These are phyloP conservation scores for Kandelia obovata DNA, from an alignment of 345 rosid genomes.

Conservation along the genomic window DNA sequence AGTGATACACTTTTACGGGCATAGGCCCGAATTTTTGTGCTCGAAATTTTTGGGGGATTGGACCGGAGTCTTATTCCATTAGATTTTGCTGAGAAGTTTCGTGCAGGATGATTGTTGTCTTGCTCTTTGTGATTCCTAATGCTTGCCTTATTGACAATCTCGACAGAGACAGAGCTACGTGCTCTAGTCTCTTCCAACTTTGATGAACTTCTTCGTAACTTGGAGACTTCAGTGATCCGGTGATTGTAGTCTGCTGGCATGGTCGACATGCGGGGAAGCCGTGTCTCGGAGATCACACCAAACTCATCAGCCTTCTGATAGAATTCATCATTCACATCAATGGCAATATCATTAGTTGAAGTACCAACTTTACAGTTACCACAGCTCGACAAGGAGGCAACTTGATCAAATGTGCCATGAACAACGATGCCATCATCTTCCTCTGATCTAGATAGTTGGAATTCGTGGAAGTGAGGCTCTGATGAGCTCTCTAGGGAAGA, in stretches of 20 bases:
- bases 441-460: conserved; percentile 28
- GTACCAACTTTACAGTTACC: conserved; percentile 27
- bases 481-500: conserved; percentile 35
- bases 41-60: conserved; percentile 53
- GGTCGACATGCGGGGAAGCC: conserved; percentile 20
- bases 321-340: conserved; percentile 32
- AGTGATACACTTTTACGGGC: conserved; percentile 30
- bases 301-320: conserved; percentile 20
- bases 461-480: conserved; percentile 22
- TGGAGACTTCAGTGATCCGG: background rate
- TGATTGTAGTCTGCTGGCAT: conserved; percentile 6
- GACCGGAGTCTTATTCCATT: conserved; percentile 59
- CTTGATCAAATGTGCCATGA: conserved; percentile 16
- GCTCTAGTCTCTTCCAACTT: conserved; percentile 2
- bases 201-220: conserved; percentile 11
- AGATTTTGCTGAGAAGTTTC: conserved; percentile 21
- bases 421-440: conserved; percentile 21
- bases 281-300: conserved; percentile 19
- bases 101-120: background rate
- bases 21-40: conserved; percentile 11
- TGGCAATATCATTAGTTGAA: conserved; percentile 41
- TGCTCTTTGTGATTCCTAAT: conserved; percentile 15
- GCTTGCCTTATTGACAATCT: conserved; percentile 29
- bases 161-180: conserved; percentile 20
- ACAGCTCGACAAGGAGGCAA: conserved; percentile 20